Evolutionary conservation across 345 rosid genomes (phyloP).

Genomic region (Eucalyptus globulus): DNA sequence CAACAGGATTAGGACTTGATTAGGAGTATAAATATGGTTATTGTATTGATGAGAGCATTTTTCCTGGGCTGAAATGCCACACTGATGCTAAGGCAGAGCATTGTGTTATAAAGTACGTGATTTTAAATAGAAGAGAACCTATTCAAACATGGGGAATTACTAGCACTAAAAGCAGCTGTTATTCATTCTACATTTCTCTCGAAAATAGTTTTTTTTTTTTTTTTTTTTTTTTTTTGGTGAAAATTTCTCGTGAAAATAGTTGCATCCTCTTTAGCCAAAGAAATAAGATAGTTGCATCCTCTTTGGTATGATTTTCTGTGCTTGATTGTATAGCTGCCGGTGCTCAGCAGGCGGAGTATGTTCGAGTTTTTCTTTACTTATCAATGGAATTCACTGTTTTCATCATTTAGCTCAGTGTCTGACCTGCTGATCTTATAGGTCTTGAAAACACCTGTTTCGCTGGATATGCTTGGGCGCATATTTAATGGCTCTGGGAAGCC

Average conservation of each 20-base stretch:
- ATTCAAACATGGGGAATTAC: not conserved
- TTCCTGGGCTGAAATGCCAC: not conserved
- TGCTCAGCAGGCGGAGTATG: not conserved
- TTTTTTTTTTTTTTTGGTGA: not conserved
- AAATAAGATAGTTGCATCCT: not conserved
- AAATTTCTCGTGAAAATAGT: not conserved
- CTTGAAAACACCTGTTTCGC: slow-evolving; percentile 79
- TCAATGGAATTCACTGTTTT: not conserved
- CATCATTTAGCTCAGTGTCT: not conserved
- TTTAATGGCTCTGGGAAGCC: slow-evolving; percentile 98
- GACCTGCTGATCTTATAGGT: slow-evolving; percentile 33
- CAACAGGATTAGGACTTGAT: not conserved
- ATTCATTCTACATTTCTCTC: not conserved
- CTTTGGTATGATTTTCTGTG: not conserved
- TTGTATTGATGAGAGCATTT: not conserved
- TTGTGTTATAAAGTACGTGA: not conserved
- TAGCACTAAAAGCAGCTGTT: not conserved
- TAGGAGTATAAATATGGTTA: not conserved
- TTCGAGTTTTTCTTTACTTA: not conserved
- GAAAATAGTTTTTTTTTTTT: not conserved
- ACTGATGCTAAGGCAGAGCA: not conserved
- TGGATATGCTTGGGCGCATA: slow-evolving; percentile 97
- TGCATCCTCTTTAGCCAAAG: not conserved
- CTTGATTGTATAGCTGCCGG: not conserved
- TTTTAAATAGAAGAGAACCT: not conserved